These are phyloP conservation scores for Aspergillus proliferans DNA, from an alignment of 2,329 filamentous ascomycete genomes.

Conservation along the genomic window DNA sequence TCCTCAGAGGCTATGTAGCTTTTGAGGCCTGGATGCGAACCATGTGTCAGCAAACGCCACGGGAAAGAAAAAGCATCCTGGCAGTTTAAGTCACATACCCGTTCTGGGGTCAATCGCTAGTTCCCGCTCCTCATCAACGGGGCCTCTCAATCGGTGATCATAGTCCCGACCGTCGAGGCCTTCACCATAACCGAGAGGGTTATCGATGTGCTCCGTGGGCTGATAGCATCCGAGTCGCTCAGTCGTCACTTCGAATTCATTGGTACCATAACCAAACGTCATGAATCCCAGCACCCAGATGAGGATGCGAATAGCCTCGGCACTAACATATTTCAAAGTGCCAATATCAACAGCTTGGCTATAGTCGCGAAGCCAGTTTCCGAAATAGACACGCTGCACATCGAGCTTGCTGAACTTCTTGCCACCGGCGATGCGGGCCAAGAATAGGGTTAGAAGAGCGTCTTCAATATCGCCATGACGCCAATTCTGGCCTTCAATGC, in stretches of 20 bases:
- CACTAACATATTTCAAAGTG: conserved; percentile 82
- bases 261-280: conserved; percentile 70
- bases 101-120: conserved; percentile 68
- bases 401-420: conserved; percentile 87
- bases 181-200: conserved; percentile 77
- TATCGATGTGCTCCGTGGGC: conserved; percentile 77
- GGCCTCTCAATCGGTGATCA: conserved; percentile 72
- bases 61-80: neutral
- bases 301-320: conserved; percentile 82
- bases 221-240: conserved; percentile 75
- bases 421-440: conserved; percentile 57
- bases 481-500: conserved; percentile 81
- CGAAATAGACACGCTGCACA: conserved; percentile 88
- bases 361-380: conserved; percentile 92
- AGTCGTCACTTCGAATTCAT: conserved; percentile 77
- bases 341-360: conserved; percentile 91
- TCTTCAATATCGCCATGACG: conserved; percentile 92
- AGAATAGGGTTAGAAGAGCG: conserved; percentile 67
- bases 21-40: conserved; percentile 56
- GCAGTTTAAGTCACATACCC: conserved; percentile 37
- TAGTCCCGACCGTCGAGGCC: conserved; percentile 79
- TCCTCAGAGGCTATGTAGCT: conserved; percentile 90
- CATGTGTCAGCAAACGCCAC: neutral
- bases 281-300: conserved; percentile 87
- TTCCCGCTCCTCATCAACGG: conserved; percentile 71